Base-by-base conservation (phyloP, 495 filamentous ascomycete genomes). In the Elaphomyces granulatus region DNA sequence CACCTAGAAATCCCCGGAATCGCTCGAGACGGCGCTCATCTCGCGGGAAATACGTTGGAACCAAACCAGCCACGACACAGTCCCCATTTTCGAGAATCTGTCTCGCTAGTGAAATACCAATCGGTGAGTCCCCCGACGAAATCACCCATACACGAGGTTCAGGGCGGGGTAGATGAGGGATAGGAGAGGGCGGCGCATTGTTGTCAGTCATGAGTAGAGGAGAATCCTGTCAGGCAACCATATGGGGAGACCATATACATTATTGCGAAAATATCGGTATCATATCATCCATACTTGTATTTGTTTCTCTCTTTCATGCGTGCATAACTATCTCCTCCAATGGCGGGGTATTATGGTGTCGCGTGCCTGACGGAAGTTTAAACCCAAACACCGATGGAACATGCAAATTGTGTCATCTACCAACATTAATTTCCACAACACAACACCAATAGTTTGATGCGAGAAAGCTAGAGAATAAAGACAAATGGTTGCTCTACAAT, bases 21-120 rank as follows among this genome's bases (percentile, higher is more conserved):
- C 68, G 71, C 40, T 67, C 54, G n/a, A 58, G 57, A 30, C 64
- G 60, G 20, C 56, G 55, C 43, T 58, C 56, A 47, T 68, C 64
- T 32, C 54, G 55, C 4, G 61, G 55, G n/a, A 61, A 43, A 34
- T 67, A 45, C 15, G 59, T 50, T 14, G 82, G 75, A 16, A 74
- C 72, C 16, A 92, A 64, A 34, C 86, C 86, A 18, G 83, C 78
- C 14, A 86, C 75, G 15, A 87, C 80, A 52, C 73, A 82, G 55
- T 95, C 90, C 32, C 90, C 85, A 60, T 94, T 85, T 15, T 70
- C 74, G 32, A 94, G 77, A 36, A 84, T 65, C 49, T 83, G 75
- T 34, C 80, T 73, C 34, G 81, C 75, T 45, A 88, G 68, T 28
- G 70, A 67, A 35, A 79, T 73, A 34, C 75, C 77, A 49, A 93